Conservation (phyloP, 83 land plant species). For the Thuja plicata region DNA sequence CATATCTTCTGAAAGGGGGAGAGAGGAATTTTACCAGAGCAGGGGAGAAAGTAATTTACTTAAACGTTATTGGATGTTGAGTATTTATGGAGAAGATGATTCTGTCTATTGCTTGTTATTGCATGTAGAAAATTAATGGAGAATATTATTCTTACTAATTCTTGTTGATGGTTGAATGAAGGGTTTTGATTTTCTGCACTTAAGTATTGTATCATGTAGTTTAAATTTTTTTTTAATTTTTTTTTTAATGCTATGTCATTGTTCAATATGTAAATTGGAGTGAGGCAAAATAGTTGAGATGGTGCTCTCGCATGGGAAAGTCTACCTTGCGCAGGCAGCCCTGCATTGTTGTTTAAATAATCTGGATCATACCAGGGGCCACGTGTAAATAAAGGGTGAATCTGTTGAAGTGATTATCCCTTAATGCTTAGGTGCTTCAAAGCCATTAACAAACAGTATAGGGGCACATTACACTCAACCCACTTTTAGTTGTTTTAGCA, state of each 20-base stretch:
- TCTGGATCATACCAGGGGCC: background rate
- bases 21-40: background rate
- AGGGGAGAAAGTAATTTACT: background rate
- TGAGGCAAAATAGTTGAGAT: background rate
- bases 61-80: background rate
- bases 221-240: too few relatives aligned
- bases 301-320: background rate
- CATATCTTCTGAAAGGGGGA: background rate
- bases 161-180: background rate
- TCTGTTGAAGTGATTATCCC: background rate
- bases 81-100: background rate
- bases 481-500: background rate
- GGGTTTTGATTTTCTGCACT: background rate
- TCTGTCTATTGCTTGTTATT: too few relatives aligned
- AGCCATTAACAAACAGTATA: background rate
- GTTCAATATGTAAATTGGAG: background rate
- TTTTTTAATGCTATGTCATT: background rate
- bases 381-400: background rate
- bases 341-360: background rate
- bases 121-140: too few relatives aligned
- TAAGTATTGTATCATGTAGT: background rate
- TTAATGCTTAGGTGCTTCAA: background rate
- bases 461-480: background rate
- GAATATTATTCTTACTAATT: background rate
- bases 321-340: background rate